phyloP scores from a whole-genome alignment of 352 stramenopile genomes.

The Globisporangium yorkense region DNA sequence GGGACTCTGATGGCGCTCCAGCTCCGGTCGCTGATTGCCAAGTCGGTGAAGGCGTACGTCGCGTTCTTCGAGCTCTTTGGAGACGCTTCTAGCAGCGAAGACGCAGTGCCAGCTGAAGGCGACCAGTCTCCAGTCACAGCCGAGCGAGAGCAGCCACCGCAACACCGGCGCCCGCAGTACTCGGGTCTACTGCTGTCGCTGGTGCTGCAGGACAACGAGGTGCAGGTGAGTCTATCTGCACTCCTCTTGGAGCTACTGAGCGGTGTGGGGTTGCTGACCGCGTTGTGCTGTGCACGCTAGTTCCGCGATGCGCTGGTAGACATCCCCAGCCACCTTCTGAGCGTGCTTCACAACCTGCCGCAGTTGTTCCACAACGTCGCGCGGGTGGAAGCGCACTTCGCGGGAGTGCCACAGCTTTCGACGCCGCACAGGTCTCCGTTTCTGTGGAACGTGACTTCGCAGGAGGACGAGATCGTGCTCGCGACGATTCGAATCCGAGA shows the following conservation, averaged over 20 bases:
- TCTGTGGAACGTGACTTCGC: slow-evolving; percentile 60
- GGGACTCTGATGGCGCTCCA: slow-evolving; percentile 71
- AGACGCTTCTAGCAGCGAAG: neutral
- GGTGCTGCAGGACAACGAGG: neutral
- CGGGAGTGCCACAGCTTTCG: slow-evolving; percentile 21
- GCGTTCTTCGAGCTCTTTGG: slow-evolving; percentile 63
- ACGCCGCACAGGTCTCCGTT: slow-evolving; percentile 24
- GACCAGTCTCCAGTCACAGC: neutral
- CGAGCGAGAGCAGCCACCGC: neutral
- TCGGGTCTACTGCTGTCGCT: slow-evolving; percentile 1
- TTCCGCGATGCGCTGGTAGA: slow-evolving; percentile 48
- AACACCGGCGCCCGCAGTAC: neutral
- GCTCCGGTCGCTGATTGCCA: slow-evolving; percentile 53
- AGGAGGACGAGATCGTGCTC: slow-evolving; percentile 52
- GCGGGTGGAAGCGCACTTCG: slow-evolving; percentile 64
- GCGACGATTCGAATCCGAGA: slow-evolving; percentile 53
- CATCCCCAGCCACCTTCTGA: slow-evolving; percentile 51
- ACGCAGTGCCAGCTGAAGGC: neutral
- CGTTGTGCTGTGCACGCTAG: slow-evolving; percentile 10
- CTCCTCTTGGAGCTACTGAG: neutral
- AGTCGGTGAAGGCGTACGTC: slow-evolving; percentile 58
- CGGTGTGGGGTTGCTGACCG: neutral
- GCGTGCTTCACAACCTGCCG: slow-evolving; percentile 58
- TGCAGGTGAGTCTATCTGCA: neutral
- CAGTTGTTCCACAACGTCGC: slow-evolving; percentile 62